Percentiles rank a stretch among this genome's conserved stretches.
Conservation (phyloP, 2,329 filamentous ascomycete species). For the Clarireedia sp. region DNA sequence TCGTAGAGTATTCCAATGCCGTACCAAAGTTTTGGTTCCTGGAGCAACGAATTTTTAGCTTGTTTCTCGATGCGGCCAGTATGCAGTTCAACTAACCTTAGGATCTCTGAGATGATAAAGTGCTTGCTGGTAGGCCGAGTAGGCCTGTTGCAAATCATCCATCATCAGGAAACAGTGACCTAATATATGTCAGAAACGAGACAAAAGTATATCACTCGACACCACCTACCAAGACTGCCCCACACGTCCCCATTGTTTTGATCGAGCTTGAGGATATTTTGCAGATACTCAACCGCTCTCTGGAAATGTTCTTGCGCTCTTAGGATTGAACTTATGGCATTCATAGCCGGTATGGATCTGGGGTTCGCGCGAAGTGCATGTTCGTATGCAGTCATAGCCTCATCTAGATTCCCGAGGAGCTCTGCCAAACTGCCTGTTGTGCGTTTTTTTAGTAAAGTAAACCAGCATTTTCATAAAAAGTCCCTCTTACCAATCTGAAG, state of each 20-base stretch:
- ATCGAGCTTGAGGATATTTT: slow-evolving; percentile 85
- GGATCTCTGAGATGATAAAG: slow-evolving; percentile 87
- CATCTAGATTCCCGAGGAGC: slow-evolving; percentile 78
- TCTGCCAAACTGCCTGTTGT: slow-evolving; percentile 72
- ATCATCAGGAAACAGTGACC: slow-evolving; percentile 99
- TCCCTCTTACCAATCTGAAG: slow-evolving; percentile 72
- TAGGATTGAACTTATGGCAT: slow-evolving; percentile 84
- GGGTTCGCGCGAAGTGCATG: slow-evolving; percentile 80
- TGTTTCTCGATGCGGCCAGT: background rate
- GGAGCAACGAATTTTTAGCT: slow-evolving; percentile 14
- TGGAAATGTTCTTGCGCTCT: slow-evolving; percentile 89
- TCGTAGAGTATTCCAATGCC: slow-evolving; percentile 97
- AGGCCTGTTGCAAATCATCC: slow-evolving; percentile 94
- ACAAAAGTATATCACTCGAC: background rate
- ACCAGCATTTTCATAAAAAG: background rate
- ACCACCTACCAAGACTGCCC: slow-evolving; percentile 74
- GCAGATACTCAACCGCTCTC: slow-evolving; percentile 87
- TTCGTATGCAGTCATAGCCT: slow-evolving; percentile 85
- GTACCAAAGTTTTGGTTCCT: slow-evolving; percentile 98
- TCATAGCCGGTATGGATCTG: slow-evolving; percentile 86
- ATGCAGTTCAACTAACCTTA: slow-evolving; percentile 50
- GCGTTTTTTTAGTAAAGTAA: slow-evolving; percentile 26
- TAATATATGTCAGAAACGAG: slow-evolving; percentile 31
- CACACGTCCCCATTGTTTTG: slow-evolving; percentile 87
- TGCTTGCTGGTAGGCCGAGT: slow-evolving; percentile 92